Evolutionary conservation across 768 basidiomycete species (phyloP), one percentile per base, ranked within the genome.

Genomic region (Hypsizygus marmoreus): DNA sequence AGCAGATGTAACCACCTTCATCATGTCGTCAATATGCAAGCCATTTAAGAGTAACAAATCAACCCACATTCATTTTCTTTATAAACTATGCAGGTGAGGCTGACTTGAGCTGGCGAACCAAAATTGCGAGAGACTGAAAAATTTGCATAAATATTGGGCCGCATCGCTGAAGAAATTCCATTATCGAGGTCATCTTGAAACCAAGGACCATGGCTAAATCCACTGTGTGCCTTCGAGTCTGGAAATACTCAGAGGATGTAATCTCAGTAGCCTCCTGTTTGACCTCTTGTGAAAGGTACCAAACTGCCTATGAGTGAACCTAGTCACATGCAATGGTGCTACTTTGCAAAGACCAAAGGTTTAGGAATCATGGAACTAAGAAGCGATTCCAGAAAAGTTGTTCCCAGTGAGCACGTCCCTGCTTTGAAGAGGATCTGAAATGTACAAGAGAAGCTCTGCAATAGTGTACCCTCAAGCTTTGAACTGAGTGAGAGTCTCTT

Each of bases 291-390:
- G 17, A 40, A 17, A 62, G 48, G 43, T 61, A 59, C 1, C 44
- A 39, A 8, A 63, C 37, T 0, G 62, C 58, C 68, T 64, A 68
- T 0, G 49, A 30, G 9, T 43, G 44, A 1, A 66, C 53, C 22
- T 59, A 39, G 1, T 40, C 14, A 1, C 49, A 37, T 4, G 34
- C 17, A 4, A 35, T 62, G 0, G 43, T 50, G 1, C 37, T 11
- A 24, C 53, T 61, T 32, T 59, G 62, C 4, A 49, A 46, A 0
- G 59, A 43, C 63, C 66, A 69, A 43, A 54, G 55, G 28, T 64
- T 42, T 2, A 72, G 50, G 4, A 70, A 52, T 19, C 40, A 6
- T 1, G 45, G 33, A 1, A 46, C 48, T n/a, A 28, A 12, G 3
- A 51, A 58, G 1, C 12, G 7, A 8, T 37, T 4, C 4, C 19